Evolutionary conservation across 768 basidiomycete genomes (phyloP).

Genomic region (Terana coerulea): DNA sequence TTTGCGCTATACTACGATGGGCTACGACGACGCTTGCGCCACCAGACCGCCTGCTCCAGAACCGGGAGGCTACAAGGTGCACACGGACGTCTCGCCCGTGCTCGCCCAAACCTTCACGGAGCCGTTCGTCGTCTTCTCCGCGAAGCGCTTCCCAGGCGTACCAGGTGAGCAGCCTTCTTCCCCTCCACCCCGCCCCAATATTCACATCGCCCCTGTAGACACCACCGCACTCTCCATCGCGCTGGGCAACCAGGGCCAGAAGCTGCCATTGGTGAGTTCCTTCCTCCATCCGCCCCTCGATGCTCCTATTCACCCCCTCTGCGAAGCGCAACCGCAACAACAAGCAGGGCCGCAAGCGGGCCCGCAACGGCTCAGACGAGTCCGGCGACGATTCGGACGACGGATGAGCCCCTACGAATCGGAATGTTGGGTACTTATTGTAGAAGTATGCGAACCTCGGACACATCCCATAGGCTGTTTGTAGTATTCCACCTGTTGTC

Average conservation of each 20-base stretch:
- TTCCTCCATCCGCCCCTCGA: slow-evolving; percentile 18
- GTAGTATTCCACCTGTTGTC: not conserved
- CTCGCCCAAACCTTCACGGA: slow-evolving; percentile 83
- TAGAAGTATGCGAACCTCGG: slow-evolving; percentile 13
- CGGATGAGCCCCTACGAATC: not conserved
- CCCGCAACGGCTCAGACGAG: slow-evolving; percentile 57
- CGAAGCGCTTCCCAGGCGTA: slow-evolving; percentile 94
- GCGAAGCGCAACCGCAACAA: slow-evolving; percentile 69
- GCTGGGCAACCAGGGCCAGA: slow-evolving; percentile 87
- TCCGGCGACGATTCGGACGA: slow-evolving; percentile 68
- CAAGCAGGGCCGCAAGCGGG: slow-evolving; percentile 54
- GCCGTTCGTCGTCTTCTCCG: slow-evolving; percentile 83
- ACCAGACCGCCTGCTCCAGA: slow-evolving; percentile 71
- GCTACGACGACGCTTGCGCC: slow-evolving; percentile 1
- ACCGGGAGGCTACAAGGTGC: slow-evolving; percentile 57
- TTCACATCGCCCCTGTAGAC: slow-evolving; percentile 40
- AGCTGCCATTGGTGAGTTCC: slow-evolving; percentile 70
- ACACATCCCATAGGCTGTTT: slow-evolving; percentile 9
- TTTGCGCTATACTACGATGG: slow-evolving; percentile 8
- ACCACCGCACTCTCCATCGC: slow-evolving; percentile 89
- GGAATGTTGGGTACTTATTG: slow-evolving; percentile 7
- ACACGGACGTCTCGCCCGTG: slow-evolving; percentile 68
- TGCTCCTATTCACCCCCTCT: slow-evolving; percentile 9
- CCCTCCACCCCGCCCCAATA: slow-evolving; percentile 37
- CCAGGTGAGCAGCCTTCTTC: slow-evolving; percentile 54